phyloP scores from a whole-genome alignment of 2,329 filamentous ascomycete species.

The Colletotrichum liaoningense region DNA sequence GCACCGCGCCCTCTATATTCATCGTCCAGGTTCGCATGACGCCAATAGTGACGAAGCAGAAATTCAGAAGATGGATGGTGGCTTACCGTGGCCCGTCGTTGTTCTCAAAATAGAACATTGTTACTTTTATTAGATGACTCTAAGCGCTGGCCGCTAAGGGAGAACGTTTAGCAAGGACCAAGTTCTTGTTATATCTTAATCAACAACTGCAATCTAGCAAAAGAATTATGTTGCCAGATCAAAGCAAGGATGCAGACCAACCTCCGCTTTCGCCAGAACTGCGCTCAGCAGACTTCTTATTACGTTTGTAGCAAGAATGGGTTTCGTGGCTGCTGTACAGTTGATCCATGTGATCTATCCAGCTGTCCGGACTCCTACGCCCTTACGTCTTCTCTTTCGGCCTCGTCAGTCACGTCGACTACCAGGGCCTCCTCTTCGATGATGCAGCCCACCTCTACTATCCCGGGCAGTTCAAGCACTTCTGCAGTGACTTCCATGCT shows the following conservation, averaged over 20 bases:
- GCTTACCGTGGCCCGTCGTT: not conserved
- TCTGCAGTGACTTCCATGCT: not conserved
- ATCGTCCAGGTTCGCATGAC: too few species aligned
- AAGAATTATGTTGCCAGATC: not conserved
- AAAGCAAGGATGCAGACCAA: not conserved
- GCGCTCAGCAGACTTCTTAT: not conserved
- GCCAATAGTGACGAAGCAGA: too few species aligned
- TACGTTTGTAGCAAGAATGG: constrained; percentile 8
- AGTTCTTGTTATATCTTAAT: not conserved
- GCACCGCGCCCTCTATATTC: too few species aligned
- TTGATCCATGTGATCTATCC: not conserved
- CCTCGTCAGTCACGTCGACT: not conserved
- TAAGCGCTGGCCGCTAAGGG: not conserved
- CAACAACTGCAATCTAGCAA: not conserved
- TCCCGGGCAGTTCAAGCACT: not conserved
- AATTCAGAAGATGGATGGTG: too few species aligned
- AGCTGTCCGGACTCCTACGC: not conserved
- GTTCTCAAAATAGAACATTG: not conserved
- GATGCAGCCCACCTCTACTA: not conserved
- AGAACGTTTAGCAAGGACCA: too few species aligned
- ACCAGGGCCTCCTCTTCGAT: not conserved
- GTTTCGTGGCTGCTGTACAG: not conserved
- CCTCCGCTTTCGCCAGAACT: not conserved
- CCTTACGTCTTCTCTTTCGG: not conserved
- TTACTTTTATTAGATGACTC: not conserved